These are phyloP conservation scores for Cercospora janseana DNA, from an alignment of 2,329 filamentous ascomycete genomes.

Conservation along the genomic window DNA sequence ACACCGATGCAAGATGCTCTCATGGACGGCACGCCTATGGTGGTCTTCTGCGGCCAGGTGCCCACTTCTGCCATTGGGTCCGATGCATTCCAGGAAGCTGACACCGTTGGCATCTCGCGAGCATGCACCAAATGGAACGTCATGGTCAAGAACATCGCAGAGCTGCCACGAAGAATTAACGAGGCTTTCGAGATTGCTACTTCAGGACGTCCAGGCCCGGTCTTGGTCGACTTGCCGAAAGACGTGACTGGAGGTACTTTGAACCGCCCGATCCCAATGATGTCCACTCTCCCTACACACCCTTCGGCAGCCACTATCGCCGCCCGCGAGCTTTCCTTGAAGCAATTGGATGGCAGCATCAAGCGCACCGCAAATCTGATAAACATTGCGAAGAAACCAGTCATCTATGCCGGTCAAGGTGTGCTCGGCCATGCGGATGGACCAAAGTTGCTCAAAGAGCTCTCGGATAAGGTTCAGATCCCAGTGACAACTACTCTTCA, in stretches of 20 bases:
- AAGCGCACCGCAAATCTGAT: slow-evolving; percentile 75
- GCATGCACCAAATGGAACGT: slow-evolving; percentile 99
- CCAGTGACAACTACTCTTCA: slow-evolving; percentile 96
- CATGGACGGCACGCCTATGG: slow-evolving; percentile 91
- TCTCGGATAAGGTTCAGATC: slow-evolving; percentile 86
- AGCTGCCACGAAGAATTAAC: slow-evolving; percentile 90
- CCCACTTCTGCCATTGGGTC: slow-evolving; percentile 85
- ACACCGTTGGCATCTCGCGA: slow-evolving; percentile 88
- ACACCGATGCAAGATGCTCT: slow-evolving; percentile 96
- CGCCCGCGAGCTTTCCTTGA: slow-evolving; percentile 68
- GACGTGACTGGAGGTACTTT: slow-evolving; percentile 88
- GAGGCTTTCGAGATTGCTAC: slow-evolving; percentile 98
- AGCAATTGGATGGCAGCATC: slow-evolving; percentile 72
- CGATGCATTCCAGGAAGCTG: slow-evolving; percentile 95
- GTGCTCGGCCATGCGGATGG: slow-evolving; percentile 78
- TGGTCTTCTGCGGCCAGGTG: slow-evolving; percentile 95
- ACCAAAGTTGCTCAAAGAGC: slow-evolving; percentile 72
- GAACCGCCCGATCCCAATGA: slow-evolving; percentile 77
- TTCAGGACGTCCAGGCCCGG: slow-evolving; percentile 86
- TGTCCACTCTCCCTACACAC: slow-evolving; percentile 69
- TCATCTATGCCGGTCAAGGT: slow-evolving; percentile 94
- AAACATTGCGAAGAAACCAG: slow-evolving; percentile 86
- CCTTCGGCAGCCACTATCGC: slow-evolving; percentile 84
- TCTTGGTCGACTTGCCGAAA: slow-evolving; percentile 93
- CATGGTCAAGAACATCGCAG: slow-evolving; percentile 93